Percentiles rank a stretch among this genome's conserved stretches.
Evolutionary conservation across 2,329 filamentous ascomycete species (phyloP).

Genomic region (Paracorniculantispora psalliotae): DNA sequence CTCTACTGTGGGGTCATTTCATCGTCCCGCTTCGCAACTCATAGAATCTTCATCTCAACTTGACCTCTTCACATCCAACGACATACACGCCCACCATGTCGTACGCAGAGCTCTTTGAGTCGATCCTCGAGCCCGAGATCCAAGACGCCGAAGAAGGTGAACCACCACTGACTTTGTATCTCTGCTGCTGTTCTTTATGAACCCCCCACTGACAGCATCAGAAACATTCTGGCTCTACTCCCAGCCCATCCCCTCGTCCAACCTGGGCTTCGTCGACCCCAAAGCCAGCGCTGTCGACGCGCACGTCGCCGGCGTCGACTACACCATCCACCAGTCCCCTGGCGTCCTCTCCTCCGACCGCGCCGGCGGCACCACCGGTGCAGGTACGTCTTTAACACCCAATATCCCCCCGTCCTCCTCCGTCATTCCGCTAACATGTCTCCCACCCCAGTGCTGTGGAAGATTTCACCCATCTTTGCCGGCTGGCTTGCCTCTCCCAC

Average conservation of each 20-base stretch:
- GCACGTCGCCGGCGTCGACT: conserved; percentile 62
- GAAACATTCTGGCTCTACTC: conserved; percentile 88
- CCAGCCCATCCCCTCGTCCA: conserved; percentile 64
- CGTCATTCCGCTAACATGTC: not conserved
- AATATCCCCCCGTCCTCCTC: conserved; percentile 17
- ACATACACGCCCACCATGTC: not conserved
- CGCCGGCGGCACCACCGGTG: conserved; percentile 53
- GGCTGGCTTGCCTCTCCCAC: conserved; percentile 64
- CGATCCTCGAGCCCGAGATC: conserved; percentile 38
- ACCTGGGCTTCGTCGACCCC: conserved; percentile 81
- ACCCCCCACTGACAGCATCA: conserved; percentile 30
- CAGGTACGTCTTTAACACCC: conserved; percentile 32
- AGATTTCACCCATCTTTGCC: conserved; percentile 78
- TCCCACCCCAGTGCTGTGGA: conserved; percentile 69
- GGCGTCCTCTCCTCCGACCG: conserved; percentile 73
- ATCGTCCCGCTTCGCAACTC: no score
- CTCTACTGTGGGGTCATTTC: no score
- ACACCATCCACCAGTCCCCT: conserved; percentile 78
- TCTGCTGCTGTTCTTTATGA: not conserved
- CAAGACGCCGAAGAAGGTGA: conserved; percentile 46
- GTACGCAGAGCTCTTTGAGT: conserved; percentile 19
- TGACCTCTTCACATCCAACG: not conserved
- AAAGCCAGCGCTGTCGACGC: conserved; percentile 61
- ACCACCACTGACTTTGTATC: not conserved
- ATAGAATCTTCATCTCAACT: no score